Evolutionary conservation across 192 early-diverging fungal genomes (phyloP).

Genomic region (Backusella parvicylindrica): DNA sequence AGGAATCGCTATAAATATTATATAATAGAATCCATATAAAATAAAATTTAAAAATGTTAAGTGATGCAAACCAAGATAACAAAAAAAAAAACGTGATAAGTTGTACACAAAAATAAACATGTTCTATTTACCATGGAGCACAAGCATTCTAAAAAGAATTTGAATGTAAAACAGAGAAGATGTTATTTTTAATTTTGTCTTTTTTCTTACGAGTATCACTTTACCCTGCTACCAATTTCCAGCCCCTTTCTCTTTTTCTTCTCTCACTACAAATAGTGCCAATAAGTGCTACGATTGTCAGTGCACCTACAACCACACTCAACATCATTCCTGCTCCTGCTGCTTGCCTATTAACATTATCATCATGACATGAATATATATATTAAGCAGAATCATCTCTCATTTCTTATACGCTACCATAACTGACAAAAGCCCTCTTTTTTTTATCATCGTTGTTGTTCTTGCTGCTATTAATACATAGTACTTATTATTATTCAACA

Average conservation of each 20-base stretch:
- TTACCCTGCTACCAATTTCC: constrained; percentile 27
- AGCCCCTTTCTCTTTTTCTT: constrained; percentile 22
- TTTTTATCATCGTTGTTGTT: neutral
- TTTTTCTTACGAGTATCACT: neutral
- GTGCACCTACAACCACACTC: constrained; percentile 14
- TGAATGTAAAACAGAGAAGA: neutral
- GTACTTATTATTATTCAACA: neutral
- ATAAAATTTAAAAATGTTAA: neutral
- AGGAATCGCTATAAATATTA: constrained; percentile 14
- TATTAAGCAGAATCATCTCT: neutral
- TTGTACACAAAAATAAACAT: neutral
- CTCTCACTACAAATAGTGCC: constrained; percentile 23
- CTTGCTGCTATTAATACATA: no score
- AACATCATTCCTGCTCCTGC: constrained; percentile 24
- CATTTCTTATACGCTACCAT: neutral
- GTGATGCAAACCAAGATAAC: neutral
- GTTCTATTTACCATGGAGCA: constrained; percentile 11
- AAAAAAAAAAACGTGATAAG: neutral
- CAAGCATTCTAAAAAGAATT: constrained; percentile 12
- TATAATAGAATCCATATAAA: neutral
- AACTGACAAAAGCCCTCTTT: constrained; percentile 24
- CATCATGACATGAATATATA: neutral
- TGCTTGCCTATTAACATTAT: neutral
- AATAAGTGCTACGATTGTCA: constrained; percentile 17
- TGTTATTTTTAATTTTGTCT: neutral